Evolutionary conservation across 768 basidiomycete species (phyloP).

Genomic region (Neoboletus brunneissimus): DNA sequence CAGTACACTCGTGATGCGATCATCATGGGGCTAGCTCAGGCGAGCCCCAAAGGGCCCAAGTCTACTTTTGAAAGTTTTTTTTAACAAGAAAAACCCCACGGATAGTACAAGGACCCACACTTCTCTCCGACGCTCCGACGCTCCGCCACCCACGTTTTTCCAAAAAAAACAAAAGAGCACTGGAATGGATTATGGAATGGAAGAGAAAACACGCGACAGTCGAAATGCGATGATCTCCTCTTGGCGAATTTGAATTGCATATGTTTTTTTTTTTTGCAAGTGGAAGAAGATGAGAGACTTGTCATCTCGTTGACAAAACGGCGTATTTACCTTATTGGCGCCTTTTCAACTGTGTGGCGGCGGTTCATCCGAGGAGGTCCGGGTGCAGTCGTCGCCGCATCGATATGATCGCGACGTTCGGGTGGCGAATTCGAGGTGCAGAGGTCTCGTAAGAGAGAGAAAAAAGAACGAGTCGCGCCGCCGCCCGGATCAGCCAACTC

Average conservation of each 20-base stretch:
- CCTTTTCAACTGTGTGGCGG: not conserved
- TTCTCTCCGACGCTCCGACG: conserved; percentile 11
- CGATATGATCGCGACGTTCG: conserved; percentile 7
- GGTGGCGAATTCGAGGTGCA: not conserved
- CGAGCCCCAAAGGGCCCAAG: not conserved
- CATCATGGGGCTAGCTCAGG: not conserved
- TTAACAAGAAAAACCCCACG: not conserved
- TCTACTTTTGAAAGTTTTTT: not conserved
- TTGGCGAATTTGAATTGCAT: not conserved
- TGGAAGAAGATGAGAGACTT: not conserved
- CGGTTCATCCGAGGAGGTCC: conserved; percentile 9
- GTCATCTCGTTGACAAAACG: not conserved
- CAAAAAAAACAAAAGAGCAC: not conserved
- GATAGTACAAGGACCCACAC: not conserved
- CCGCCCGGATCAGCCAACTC: conserved; percentile 9
- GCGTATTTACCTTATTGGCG: not conserved
- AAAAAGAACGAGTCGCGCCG: conserved; percentile 2
- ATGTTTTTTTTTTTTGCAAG: too few relatives aligned
- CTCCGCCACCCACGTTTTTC: conserved; percentile 11
- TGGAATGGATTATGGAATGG: not conserved
- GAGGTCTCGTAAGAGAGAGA: conserved; percentile 6
- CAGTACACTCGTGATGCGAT: not conserved
- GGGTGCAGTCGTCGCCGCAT: not conserved
- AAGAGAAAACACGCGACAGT: not conserved
- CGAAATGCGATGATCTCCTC: not conserved